These are phyloP conservation scores for Pyrus pyrifolia DNA, from an alignment of 306 rosid species.

Conservation along the genomic window DNA sequence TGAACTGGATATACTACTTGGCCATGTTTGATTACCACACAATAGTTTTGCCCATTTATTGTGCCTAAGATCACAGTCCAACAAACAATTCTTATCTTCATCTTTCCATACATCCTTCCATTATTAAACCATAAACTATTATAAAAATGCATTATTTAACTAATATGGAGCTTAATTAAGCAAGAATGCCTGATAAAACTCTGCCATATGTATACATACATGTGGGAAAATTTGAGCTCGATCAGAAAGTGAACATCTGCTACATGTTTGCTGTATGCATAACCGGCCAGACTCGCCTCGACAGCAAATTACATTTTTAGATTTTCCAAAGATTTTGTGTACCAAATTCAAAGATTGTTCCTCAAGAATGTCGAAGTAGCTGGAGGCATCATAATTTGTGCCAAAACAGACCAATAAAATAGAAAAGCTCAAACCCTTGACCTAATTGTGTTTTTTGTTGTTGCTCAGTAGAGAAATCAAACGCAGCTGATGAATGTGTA, in stretches of 20 bases:
- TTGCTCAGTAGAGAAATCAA: background rate
- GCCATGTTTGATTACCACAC: too few species aligned
- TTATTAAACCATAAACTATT: too few species aligned
- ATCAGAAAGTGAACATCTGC: too few species aligned
- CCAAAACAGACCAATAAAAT: background rate
- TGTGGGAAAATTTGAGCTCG: too few species aligned
- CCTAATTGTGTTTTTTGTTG: background rate
- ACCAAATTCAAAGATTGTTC: background rate
- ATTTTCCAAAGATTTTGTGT: background rate
- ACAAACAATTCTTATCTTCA: too few species aligned
- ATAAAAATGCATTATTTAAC: too few species aligned
- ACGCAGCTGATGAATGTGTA: background rate
- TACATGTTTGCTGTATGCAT: background rate
- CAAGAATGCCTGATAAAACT: background rate
- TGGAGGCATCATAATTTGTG: background rate
- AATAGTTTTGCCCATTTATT: too few species aligned
- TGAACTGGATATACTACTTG: too few species aligned
- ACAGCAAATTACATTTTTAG: background rate
- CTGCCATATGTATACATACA: too few species aligned
- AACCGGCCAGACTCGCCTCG: background rate
- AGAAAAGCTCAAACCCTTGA: background rate
- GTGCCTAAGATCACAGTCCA: too few species aligned
- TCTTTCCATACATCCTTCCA: too few species aligned
- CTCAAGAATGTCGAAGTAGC: background rate
- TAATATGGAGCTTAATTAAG: background rate